phyloP scores from a whole-genome alignment of 1,139 yeast genomes.

The Chernovozyma aurita region DNA sequence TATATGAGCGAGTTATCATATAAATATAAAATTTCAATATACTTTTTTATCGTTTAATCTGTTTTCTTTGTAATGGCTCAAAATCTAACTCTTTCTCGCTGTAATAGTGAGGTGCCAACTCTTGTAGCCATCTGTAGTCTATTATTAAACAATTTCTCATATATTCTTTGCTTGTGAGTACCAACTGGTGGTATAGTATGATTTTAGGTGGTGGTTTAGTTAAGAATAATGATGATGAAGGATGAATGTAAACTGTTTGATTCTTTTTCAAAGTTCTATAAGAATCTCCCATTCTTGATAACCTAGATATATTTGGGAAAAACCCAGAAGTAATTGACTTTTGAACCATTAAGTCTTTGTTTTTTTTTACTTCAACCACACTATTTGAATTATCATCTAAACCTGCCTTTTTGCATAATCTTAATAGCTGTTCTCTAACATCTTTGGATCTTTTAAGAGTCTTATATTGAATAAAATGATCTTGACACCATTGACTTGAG shows the following conservation, averaged over 20 bases:
- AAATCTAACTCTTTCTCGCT: conserved; percentile 17
- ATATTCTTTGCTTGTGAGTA: conserved; percentile 81
- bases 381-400: conserved; percentile 19
- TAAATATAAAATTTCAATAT: too few species aligned
- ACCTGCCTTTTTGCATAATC: conserved; percentile 61
- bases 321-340: conserved; percentile 77
- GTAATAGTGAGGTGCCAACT: conserved; percentile 23
- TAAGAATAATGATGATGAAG: conserved; percentile 63
- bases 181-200: conserved; percentile 78
- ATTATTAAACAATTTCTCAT: conserved; percentile 83
- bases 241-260: conserved; percentile 75
- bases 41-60: not conserved
- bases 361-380: conserved; percentile 11
- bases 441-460: conserved; percentile 67
- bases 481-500: conserved; percentile 83
- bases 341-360: conserved; percentile 40
- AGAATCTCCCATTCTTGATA: conserved; percentile 69
- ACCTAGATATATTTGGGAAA: conserved; percentile 71
- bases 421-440: conserved; percentile 65
- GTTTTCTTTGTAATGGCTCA: conserved; percentile 1
- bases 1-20: too few species aligned
- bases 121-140: conserved; percentile 51
- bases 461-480: conserved; percentile 73
- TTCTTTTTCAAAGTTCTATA: conserved; percentile 59
- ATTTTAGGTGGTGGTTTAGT: conserved; percentile 67